Conservation (phyloP, 495 filamentous ascomycete species). For the Sporormia fimetaria region DNA sequence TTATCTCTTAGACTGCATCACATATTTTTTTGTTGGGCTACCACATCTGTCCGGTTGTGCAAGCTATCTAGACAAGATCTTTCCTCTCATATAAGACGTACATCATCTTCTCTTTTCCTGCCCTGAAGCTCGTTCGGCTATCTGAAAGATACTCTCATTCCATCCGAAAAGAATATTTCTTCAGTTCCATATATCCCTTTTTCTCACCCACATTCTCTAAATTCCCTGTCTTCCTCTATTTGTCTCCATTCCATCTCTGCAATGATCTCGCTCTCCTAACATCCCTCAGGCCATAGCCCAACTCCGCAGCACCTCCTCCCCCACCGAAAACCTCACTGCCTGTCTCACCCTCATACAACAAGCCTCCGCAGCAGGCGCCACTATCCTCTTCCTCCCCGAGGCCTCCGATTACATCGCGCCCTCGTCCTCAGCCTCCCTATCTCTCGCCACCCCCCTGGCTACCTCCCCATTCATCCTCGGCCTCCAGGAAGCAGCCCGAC, state of each 20-base stretch:
- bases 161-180: too few species aligned
- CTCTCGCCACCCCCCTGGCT: conserved; percentile 49
- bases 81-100: too few species aligned
- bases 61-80: too few species aligned
- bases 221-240: too few species aligned
- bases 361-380: conserved; percentile 62
- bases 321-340: conserved; percentile 66
- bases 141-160: neutral
- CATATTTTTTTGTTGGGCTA: too few species aligned
- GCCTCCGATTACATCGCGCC: conserved; percentile 77
- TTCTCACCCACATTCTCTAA: too few species aligned
- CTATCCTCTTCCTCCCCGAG: conserved; percentile 85
- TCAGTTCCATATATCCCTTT: too few species aligned
- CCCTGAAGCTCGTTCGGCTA: neutral
- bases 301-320: conserved; percentile 69
- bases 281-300: conserved; percentile 66
- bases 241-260: neutral
- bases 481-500: conserved; percentile 52
- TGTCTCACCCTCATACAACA: conserved; percentile 60
- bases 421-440: conserved; percentile 51
- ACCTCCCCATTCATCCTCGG: conserved; percentile 57
- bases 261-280: neutral
- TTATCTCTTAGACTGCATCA: too few species aligned
- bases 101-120: too few species aligned
- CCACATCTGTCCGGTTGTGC: too few species aligned